Evolutionary conservation across 2,329 filamentous ascomycete genomes (phyloP), one percentile per base, ranked within the genome.

Genomic region (Ceratocystis smalleyi): DNA sequence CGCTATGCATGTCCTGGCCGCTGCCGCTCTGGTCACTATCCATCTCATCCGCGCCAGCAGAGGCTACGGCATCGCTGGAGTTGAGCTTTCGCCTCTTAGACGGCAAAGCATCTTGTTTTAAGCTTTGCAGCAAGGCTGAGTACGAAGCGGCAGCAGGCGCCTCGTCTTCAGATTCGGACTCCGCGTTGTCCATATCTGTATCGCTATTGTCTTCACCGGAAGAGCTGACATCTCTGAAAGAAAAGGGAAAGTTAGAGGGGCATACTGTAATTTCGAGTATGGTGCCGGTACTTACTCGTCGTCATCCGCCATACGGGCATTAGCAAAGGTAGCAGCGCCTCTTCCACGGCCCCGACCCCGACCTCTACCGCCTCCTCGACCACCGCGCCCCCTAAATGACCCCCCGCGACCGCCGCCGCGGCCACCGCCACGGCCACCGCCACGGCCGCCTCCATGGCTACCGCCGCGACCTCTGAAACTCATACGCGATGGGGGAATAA

Each of bases 61-160:
- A 63, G 63, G 69, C 62, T 59, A 69, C 49, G 43, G 66, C 54
- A 61, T 69, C 68, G 59, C 66, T 67, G 61, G 79, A 76, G 27
- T 78, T 77, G 7, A 85, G 68, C 69, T 85, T 86, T 64, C 83
- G 77, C 71, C 81, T 77, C 70, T 86, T 86, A 1, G 79, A 73
- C 51, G 75, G 77, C 1, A 77, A 78, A 2, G 71, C 73, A 24
- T 64, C 65, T 45, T 64, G 61, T 2, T 77, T 75, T 60, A 86
- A 74, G 65, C 80, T 84, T 69, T 84, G 78, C 69, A 86, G 75
- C 5, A 86, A 74, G 6, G 80, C 75, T 73, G 79, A 75, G 68
- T 86, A 86, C 2, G 83, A 79, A 4, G 71, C 54, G 49, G 71
- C 67, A n/a, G 73, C 62, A 4, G 66, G 70, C 27, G 70, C 70